These are phyloP conservation scores for Salix purpurea DNA, from an alignment of 345 rosid species.

Conservation along the genomic window DNA sequence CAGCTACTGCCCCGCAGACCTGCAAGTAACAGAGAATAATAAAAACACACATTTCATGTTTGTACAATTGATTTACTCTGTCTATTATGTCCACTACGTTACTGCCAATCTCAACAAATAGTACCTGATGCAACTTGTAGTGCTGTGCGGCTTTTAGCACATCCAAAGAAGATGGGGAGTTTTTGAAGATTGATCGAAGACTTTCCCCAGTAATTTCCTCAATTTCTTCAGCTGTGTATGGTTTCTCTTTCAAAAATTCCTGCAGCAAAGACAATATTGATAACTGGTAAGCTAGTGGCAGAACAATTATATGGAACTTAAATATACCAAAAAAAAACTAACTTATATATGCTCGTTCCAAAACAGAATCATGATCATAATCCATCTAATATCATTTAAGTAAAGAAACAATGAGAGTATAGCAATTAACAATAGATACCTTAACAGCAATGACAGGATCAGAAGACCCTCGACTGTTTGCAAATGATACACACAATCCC, in stretches of 20 bases:
- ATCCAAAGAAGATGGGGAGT: conserved; percentile 67
- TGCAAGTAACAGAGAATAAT: too few relatives aligned
- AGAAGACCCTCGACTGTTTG: conserved; percentile 46
- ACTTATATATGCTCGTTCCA: neutral
- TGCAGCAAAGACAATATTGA: conserved; percentile 21
- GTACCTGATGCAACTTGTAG: conserved; percentile 84
- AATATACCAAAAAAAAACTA: neutral
- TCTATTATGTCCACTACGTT: too few relatives aligned
- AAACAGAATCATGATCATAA: neutral
- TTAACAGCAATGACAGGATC: conserved; percentile 87
- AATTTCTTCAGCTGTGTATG: conserved; percentile 72
- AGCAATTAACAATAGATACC: conserved; percentile 38
- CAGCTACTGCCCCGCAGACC: too few relatives aligned
- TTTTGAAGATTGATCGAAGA: conserved; percentile 55
- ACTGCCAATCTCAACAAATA: too few relatives aligned
- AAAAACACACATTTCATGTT: too few relatives aligned
- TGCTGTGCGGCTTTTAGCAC: conserved; percentile 74
- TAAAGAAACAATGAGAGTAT: neutral
- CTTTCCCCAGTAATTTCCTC: conserved; percentile 49
- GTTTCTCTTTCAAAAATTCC: conserved; percentile 76
- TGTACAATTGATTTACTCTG: too few relatives aligned
- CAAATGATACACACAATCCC: conserved; percentile 69
- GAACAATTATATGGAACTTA: neutral
- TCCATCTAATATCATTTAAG: neutral
- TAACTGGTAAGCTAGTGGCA: neutral